Conservation (phyloP, 2,329 filamentous ascomycete genomes). For the Colletotrichum tamarilloi region DNA sequence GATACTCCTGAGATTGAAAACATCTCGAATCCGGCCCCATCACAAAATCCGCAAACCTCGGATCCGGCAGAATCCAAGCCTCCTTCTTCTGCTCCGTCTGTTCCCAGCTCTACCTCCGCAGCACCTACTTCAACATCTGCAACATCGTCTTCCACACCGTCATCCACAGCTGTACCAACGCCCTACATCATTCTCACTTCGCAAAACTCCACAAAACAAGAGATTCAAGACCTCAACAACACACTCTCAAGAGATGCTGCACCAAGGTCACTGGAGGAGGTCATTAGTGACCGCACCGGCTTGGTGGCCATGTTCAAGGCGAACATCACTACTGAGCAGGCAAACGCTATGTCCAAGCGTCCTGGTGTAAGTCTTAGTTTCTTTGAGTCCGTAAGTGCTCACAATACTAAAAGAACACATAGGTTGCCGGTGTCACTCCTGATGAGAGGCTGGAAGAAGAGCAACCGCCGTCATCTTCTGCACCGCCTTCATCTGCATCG, state of each 20-base stretch:
- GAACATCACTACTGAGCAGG: background rate
- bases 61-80: background rate
- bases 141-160: background rate
- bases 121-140: background rate
- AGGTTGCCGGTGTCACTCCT: background rate
- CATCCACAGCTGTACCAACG: background rate
- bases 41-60: background rate
- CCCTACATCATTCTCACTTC: background rate
- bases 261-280: background rate
- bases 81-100: background rate
- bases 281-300: constrained; percentile 11
- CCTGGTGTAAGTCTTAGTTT: background rate
- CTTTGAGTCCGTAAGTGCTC: too few species aligned
- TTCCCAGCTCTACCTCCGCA: background rate
- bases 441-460: constrained; percentile 3
- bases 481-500: background rate
- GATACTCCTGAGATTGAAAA: constrained; percentile 18
- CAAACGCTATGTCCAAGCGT: background rate
- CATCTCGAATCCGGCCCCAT: background rate
- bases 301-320: constrained; percentile 13
- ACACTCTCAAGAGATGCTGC: background rate
- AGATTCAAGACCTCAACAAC: background rate
- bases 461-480: background rate
- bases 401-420: background rate
- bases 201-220: background rate